Evolutionary conservation across 345 rosid species (phyloP).

Genomic region (Melaleuca alternifolia): DNA sequence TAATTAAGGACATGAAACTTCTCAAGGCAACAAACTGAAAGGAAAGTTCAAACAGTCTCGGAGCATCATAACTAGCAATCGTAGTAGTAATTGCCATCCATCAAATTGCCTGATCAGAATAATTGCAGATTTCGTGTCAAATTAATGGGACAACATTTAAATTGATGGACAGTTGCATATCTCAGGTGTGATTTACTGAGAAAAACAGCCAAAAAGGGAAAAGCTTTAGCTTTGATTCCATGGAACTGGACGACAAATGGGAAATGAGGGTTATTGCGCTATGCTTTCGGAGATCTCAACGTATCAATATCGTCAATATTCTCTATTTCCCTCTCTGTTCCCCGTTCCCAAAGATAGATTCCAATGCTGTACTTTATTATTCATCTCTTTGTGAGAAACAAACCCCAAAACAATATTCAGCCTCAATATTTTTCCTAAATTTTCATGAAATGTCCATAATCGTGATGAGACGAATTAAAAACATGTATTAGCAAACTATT

Average conservation of each 20-base stretch:
- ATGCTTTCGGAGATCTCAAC: too few relatives aligned
- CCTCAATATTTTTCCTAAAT: neutral
- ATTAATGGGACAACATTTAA: neutral
- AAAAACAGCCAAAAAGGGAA: neutral
- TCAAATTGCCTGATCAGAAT: neutral
- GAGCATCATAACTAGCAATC: neutral
- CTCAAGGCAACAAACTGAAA: neutral
- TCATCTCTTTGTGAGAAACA: too few relatives aligned
- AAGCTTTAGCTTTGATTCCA: neutral
- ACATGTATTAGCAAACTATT: neutral
- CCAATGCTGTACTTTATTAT: too few relatives aligned
- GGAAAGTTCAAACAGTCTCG: neutral
- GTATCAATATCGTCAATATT: too few relatives aligned
- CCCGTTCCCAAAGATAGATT: too few relatives aligned
- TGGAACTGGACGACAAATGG: too few relatives aligned
- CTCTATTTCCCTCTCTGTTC: too few relatives aligned
- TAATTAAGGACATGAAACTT: neutral
- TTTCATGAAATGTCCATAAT: neutral
- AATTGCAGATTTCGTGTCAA: neutral
- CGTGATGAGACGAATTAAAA: neutral
- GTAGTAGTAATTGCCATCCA: neutral
- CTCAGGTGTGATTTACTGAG: neutral
- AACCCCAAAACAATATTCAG: too few relatives aligned
- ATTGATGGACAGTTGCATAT: neutral
- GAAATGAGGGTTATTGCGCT: too few relatives aligned